A percentile compares a stretch with the other conserved stretches of the same genome.
Evolutionary conservation across 2,329 filamentous ascomycete genomes (phyloP).

Genomic region (Karstenula rhodostoma): DNA sequence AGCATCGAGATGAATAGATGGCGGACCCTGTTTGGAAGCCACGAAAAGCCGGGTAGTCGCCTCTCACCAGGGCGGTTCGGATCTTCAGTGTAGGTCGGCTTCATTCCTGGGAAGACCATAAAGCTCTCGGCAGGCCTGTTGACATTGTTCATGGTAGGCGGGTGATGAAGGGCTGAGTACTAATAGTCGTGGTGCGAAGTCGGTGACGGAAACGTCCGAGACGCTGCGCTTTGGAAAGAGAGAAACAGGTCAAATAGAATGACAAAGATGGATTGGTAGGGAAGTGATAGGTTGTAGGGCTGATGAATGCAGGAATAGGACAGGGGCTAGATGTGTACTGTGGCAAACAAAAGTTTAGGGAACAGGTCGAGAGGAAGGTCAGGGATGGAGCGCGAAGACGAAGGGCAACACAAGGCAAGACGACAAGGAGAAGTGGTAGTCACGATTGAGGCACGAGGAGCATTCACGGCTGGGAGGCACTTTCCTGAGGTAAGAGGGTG

Average conservation of each 20-base stretch:
- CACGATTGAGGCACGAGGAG: conserved; percentile 10
- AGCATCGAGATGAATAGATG: conserved; percentile 57
- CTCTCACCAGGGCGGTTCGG: conserved; percentile 46
- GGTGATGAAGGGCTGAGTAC: conserved; percentile 22
- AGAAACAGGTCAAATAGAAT: conserved; percentile 24
- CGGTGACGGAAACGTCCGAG: conserved; percentile 32
- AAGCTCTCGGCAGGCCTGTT: conserved; percentile 44
- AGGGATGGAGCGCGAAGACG: conserved; percentile 1
- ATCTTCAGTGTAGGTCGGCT: conserved; percentile 42
- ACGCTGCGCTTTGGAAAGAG: conserved; percentile 28
- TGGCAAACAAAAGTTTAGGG: conserved; percentile 9
- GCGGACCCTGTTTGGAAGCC: conserved; percentile 53
- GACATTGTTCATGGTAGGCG: conserved; percentile 48
- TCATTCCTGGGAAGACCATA: conserved; percentile 51
- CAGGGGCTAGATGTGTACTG: conserved; percentile 7
- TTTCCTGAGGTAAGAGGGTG: conserved; percentile 3
- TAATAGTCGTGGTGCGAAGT: conserved; percentile 20
- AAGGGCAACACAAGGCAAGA: conserved; percentile 10
- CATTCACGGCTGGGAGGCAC: background rate
- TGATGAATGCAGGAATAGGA: conserved; percentile 22
- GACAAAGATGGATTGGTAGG: conserved; percentile 15
- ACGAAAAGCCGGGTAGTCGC: conserved; percentile 50
- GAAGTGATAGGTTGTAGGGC: conserved; percentile 23
- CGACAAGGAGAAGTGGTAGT: background rate
- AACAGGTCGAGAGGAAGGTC: conserved; percentile 11